Base-by-base conservation (phyloP, 805 yeast genomes). In the Ogataea ramenticola region DNA sequence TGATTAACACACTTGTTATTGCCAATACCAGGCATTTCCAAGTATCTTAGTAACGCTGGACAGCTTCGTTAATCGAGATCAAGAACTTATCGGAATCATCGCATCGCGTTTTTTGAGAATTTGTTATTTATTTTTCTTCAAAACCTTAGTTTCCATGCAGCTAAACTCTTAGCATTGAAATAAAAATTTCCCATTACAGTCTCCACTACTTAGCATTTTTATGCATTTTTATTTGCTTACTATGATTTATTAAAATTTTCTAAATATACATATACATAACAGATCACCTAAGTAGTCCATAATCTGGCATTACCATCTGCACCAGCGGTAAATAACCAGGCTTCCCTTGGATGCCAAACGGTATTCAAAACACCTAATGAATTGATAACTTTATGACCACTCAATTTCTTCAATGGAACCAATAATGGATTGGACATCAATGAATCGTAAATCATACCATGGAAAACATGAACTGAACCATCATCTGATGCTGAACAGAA, bases 281-380 rank as follows among this genome's bases (percentile, higher is more conserved):
- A 24, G 16, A 34, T 26, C 21, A 32, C 19, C 41, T 66, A 85
- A 16, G 96, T 86, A 24, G 99, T 93, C 99, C 99, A 93, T 57
- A 93, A 69, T 58, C 96, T 80, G 6, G 97, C 98, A 36, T 88
- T 80, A 48, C 95, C 88, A 66, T 93, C 99, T 20, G 98, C 98
- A 56, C 98, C 99, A 11, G 96, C 87, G 60, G 93, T 82, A 64
- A 93, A 89, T 59, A 93, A 72, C 99, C 99, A 93, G 0, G 99
- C 96, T 67, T 93, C 98, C 56, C 82, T 80, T 51, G 98, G 98
- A 72, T 93, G 99, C 99, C 99, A 93, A 41, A 78, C 77, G 40
- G 85, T 77, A 58, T 81, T 84, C 58, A 93, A 72, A 15, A 93
- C 95, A 59, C 99, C 99, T 45, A 93, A 68, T 58, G 85, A 82